Evolutionary conservation across 148 eudicot species (phyloP), one percentile per base, ranked within the genome.

Genomic region (Silene uniflora): DNA sequence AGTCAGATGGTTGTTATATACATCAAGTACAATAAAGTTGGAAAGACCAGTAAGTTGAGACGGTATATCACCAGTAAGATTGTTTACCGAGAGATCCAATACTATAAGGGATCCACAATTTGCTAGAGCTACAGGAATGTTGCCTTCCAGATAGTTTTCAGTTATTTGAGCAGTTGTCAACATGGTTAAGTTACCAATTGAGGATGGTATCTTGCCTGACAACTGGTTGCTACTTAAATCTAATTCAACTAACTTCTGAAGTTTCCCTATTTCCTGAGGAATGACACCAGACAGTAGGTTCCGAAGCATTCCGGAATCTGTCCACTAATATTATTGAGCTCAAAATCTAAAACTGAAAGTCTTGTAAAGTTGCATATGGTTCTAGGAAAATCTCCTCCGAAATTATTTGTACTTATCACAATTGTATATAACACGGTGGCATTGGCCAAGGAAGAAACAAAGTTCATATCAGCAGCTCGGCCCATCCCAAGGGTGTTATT

Each of bases 371-470:
- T 84, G 22, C 74, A 55, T 2, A 87, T 29, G n/a, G 76, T 54
- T 19, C 18, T 21, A 5, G 89, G 89, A 39, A 87, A 46, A 2
- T 7, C 24, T 35, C 89, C 89, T 32, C 42, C 64, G 73, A 85
- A 77, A 19, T 74, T 60, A 25, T 87, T 85, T 2, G 0, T 0
- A 18, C 29, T 21, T 17, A 85, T n/a, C 2, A 12, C 60, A 12
- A 87, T 25, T 0, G 0, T 0, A 2, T 23, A 3, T 32, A 87
- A 76, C 32, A 10, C 75, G 67, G 79, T 81, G 19, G 83, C 81
- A 62, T 87, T 83, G 25, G 60, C 32, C 13, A 87, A 65, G 18
- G 85, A 73, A 83, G 85, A 61, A n/a, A n/a, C n/a, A n/a, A n/a
- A n/a, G n/a, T n/a, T n/a, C n/a, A n/a, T n/a, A n/a, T n/a, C n/a